Evolutionary conservation across 31 red algal genomes (phyloP).

Genomic region (Porphyra umbilicalis): DNA sequence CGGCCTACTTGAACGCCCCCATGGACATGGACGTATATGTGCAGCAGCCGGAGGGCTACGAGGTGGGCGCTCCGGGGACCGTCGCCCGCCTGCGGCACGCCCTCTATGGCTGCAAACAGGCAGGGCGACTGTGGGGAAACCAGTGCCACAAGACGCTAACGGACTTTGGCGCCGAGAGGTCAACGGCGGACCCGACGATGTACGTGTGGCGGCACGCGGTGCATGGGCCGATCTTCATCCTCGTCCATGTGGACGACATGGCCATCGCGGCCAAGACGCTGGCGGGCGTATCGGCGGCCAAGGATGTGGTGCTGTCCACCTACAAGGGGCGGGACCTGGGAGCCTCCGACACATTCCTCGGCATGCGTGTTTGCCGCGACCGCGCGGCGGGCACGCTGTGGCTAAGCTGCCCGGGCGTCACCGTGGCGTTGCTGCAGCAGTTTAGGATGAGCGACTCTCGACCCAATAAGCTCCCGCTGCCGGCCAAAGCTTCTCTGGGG

Average conservation of each 20-base stretch:
- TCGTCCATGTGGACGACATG: slow-evolving; percentile 29
- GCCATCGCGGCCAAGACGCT: slow-evolving; percentile 3
- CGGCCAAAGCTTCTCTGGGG: too few species aligned
- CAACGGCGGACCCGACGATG: slow-evolving; percentile 1
- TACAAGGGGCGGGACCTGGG: too few species aligned
- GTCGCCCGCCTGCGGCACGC: slow-evolving; percentile 13
- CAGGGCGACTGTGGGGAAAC: slow-evolving; percentile 3
- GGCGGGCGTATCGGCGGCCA: neutral
- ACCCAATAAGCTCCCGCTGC: too few species aligned
- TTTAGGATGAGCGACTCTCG: too few species aligned
- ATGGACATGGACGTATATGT: slow-evolving; percentile 37
- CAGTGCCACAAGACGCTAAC: slow-evolving; percentile 8
- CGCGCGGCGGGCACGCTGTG: too few species aligned
- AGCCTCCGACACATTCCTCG: too few species aligned
- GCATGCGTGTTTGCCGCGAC: too few species aligned
- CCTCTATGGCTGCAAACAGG: slow-evolving; percentile 34
- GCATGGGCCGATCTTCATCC: neutral
- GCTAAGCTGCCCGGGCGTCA: too few species aligned
- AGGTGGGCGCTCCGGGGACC: neutral
- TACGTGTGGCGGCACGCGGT: neutral
- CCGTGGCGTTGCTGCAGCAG: too few species aligned
- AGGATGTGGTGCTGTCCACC: too few species aligned
- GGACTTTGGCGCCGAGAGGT: slow-evolving; percentile 1
- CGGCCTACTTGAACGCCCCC: slow-evolving; percentile 24
- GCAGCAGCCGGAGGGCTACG: slow-evolving; percentile 20